Conservation (phyloP, 257 asterid genomes). For the Rehmannia glutinosa region DNA sequence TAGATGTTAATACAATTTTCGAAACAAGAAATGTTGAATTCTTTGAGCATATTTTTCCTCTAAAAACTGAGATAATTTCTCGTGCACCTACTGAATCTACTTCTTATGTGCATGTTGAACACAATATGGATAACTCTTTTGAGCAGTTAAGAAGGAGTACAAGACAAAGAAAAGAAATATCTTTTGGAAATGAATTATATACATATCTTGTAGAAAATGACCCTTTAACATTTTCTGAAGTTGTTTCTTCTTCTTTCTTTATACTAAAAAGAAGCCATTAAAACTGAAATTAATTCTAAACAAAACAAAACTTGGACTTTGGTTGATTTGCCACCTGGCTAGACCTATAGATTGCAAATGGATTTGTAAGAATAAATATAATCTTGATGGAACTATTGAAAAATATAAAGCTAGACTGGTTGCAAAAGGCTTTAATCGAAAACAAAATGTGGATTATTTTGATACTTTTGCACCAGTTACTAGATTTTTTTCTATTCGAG, state of each 20-base stretch:
- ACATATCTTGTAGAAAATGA: background rate
- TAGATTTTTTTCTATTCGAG: too few species aligned
- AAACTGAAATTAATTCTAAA: background rate
- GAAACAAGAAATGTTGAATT: too few species aligned
- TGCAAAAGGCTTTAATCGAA: too few species aligned
- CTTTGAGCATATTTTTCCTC: too few species aligned
- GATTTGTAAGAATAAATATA: background rate
- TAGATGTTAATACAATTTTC: too few species aligned
- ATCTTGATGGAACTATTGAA: background rate
- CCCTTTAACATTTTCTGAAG: background rate
- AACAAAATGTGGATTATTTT: too few species aligned
- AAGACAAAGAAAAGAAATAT: background rate
- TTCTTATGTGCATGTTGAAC: too few species aligned
- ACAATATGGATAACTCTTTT: background rate
- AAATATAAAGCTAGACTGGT: too few species aligned
- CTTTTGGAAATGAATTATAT: background rate
- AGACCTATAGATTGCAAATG: background rate
- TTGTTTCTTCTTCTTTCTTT: background rate
- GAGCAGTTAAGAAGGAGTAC: background rate
- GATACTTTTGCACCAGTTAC: too few species aligned
- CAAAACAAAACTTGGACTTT: background rate
- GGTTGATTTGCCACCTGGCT: background rate
- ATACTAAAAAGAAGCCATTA: too few species aligned
- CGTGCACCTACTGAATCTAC: too few species aligned
- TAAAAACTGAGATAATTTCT: too few species aligned